These are phyloP conservation scores for Blumeria graminis DNA, from an alignment of 2,329 filamentous ascomycete genomes.

Conservation along the genomic window DNA sequence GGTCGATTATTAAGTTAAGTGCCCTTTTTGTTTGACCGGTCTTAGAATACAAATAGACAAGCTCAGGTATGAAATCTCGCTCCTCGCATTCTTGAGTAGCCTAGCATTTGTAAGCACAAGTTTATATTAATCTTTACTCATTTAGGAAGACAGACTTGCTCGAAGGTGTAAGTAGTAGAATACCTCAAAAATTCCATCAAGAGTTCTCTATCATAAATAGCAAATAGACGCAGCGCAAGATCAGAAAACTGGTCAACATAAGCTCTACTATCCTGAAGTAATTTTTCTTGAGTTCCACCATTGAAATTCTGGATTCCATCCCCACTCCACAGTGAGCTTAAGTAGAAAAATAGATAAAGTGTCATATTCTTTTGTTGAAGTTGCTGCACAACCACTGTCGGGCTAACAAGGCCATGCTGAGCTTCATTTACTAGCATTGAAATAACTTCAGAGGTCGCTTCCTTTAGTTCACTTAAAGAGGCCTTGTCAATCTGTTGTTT, in stretches of 20 bases:
- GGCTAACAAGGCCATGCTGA: constrained; percentile 62
- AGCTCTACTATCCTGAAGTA: constrained; percentile 33
- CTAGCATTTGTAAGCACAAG: constrained; percentile 16
- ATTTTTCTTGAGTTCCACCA: constrained; percentile 28
- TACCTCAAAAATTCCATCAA: constrained; percentile 72
- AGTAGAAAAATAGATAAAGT: constrained; percentile 77
- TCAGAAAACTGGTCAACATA: constrained; percentile 76
- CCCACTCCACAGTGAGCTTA: constrained; percentile 65
- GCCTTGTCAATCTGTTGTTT: constrained; percentile 42
- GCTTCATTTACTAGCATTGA: constrained; percentile 75
- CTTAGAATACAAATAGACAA: constrained; percentile 90
- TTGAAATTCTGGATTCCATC: constrained; percentile 33
- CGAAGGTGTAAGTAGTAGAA: constrained; percentile 73
- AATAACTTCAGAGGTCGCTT: constrained; percentile 61
- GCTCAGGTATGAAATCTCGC: constrained; percentile 61
- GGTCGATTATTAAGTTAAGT: constrained; percentile 76
- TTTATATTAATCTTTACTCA: not conserved
- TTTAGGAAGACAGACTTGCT: constrained; percentile 25
- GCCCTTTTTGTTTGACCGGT: constrained; percentile 85
- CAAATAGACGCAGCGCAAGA: constrained; percentile 65
- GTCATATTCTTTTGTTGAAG: constrained; percentile 41
- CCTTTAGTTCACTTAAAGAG: constrained; percentile 45
- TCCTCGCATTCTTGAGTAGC: constrained; percentile 57
- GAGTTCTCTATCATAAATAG: constrained; percentile 52
- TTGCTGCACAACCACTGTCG: constrained; percentile 55